These are phyloP conservation scores for Apiospora sp. DNA, from an alignment of 2,329 filamentous ascomycete species.

Conservation along the genomic window DNA sequence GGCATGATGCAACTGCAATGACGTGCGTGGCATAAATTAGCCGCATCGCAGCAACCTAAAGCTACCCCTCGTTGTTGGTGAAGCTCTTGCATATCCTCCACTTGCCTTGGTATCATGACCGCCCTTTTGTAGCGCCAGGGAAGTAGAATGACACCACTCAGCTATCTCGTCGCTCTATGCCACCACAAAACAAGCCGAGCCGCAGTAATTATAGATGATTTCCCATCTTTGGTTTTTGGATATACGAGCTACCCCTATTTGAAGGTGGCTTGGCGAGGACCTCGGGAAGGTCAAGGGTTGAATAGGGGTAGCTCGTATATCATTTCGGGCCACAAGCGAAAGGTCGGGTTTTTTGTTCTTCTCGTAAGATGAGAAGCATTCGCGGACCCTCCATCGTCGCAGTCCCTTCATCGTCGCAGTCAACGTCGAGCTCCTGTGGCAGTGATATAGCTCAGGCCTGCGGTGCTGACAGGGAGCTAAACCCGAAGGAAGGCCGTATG, in stretches of 20 bases:
- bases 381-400: background rate
- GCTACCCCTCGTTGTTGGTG: background rate
- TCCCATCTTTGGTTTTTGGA: background rate
- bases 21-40: background rate
- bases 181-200: background rate
- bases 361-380: background rate
- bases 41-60: background rate
- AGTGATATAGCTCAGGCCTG: background rate
- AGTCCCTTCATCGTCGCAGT: too few species aligned
- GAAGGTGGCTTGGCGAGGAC: background rate
- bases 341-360: background rate
- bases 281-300: background rate
- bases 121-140: background rate
- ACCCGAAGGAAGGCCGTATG: background rate
- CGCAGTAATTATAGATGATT: background rate
- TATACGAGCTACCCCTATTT: slow-evolving; percentile 1
- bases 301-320: background rate
- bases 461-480: background rate
- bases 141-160: background rate
- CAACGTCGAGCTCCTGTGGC: background rate
- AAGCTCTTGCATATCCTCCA: background rate
- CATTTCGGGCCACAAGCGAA: background rate
- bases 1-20: background rate
- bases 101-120: too few species aligned
- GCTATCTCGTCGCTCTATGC: background rate